phyloP scores from a whole-genome alignment of 202 grass and related monocot genomes.

The Zizania palustris region DNA sequence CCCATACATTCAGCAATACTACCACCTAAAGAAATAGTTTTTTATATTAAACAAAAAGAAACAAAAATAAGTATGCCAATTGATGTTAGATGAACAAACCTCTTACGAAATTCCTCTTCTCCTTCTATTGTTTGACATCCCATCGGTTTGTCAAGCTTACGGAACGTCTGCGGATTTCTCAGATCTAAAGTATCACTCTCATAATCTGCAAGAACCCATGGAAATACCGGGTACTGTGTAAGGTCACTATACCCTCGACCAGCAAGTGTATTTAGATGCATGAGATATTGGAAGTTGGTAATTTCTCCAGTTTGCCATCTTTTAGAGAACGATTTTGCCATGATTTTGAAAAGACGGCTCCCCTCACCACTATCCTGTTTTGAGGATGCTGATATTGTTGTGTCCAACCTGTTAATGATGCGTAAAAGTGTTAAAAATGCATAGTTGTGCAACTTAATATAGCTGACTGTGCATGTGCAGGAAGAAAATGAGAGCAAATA shows the following conservation, averaged over 20 bases:
- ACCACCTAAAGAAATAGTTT: background rate
- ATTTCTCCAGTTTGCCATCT: conserved; percentile 99
- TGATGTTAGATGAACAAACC: conserved; percentile 59
- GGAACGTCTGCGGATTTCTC: conserved; percentile 73
- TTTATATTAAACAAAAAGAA: conserved; percentile 22
- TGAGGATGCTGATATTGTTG: conserved; percentile 92
- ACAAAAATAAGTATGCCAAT: conserved; percentile 30
- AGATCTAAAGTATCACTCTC: conserved; percentile 89
- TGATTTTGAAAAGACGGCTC: conserved; percentile 81
- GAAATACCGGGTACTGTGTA: conserved; percentile 99
- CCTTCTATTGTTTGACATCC: conserved; percentile 94
- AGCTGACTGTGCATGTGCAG: background rate
- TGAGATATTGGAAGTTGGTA: conserved; percentile 97
- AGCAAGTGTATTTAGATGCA: conserved; percentile 98
- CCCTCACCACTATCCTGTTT: conserved; percentile 91
- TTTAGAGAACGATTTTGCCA: conserved; percentile 95
- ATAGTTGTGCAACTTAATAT: conserved; percentile 23
- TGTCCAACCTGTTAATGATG: conserved; percentile 74
- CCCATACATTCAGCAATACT: background rate
- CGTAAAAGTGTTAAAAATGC: conserved; percentile 38
- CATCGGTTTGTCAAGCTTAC: conserved; percentile 99
- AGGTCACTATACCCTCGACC: conserved; percentile 98
- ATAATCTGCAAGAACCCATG: conserved; percentile 99
- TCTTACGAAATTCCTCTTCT: conserved; percentile 90
- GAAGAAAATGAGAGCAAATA: conserved; percentile 26